phyloP scores from a whole-genome alignment of 805 yeast genomes.

The Schwanniomyces yamadae region DNA sequence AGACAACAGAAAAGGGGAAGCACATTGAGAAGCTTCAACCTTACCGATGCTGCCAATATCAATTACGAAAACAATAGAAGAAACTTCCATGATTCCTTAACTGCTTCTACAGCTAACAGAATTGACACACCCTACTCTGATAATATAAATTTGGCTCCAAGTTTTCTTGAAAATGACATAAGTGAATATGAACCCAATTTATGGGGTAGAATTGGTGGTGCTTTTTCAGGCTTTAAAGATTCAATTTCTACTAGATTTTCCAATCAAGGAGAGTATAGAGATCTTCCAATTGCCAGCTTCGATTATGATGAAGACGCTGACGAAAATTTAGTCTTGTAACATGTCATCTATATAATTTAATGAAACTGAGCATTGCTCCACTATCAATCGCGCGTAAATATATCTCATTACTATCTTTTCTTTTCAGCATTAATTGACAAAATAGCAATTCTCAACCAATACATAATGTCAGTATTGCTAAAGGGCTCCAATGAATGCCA shows the following conservation, averaged over 20 bases:
- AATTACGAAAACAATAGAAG: slow-evolving; percentile 29
- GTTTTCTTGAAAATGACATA: neutral
- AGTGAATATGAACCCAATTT: slow-evolving; percentile 8
- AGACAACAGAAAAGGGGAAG: slow-evolving; percentile 18
- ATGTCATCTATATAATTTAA: neutral
- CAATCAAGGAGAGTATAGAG: slow-evolving; percentile 5
- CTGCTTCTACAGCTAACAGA: slow-evolving; percentile 13
- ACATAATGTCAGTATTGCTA: too few relatives aligned
- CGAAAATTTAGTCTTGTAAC: slow-evolving; percentile 29
- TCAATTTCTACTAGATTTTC: slow-evolving; percentile 16
- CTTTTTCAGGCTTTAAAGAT: slow-evolving; percentile 21
- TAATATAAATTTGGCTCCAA: slow-evolving; percentile 6
- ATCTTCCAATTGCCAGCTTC: slow-evolving; percentile 19
- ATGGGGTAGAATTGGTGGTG: slow-evolving; percentile 29
- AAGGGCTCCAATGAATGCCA: too few relatives aligned
- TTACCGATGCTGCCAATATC: slow-evolving; percentile 22
- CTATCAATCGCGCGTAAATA: too few relatives aligned
- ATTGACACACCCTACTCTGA: slow-evolving; percentile 14
- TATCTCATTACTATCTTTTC: too few relatives aligned
- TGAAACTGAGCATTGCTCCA: too few relatives aligned
- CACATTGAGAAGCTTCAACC: slow-evolving; percentile 25
- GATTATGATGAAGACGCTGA: slow-evolving; percentile 36
- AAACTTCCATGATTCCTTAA: slow-evolving; percentile 21
- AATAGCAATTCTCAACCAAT: too few relatives aligned
- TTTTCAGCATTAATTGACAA: too few relatives aligned